Evolutionary conservation across 345 rosid genomes (phyloP), one percentile per base, ranked within the genome.

Genomic region (Eutrema heterophyllum): DNA sequence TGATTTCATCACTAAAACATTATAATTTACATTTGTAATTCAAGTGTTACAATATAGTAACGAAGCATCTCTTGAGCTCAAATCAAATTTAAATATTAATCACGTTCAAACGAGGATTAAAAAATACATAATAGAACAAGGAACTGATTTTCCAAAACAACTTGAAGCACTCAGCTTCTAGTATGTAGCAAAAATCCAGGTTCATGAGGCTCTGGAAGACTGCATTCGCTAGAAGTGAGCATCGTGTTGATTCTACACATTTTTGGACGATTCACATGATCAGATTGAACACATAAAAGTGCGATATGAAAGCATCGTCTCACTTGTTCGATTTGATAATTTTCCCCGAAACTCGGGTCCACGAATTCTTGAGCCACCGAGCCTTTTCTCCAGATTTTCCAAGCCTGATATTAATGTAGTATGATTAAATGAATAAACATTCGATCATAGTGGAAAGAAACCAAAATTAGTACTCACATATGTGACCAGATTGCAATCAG

Each of bases 271-370:
- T 30, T 38, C 12, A 26, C 26, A 14, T 76, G 85, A 59, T 86
- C 78, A 51, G 76, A 84, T 50, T 86, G 84, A 35, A 81, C 74
- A 44, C 90, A 86, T 45, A 84, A 38, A 33, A 86, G 65, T 0
- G 82, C 84, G 1, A 86, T 49, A 14, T 86, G 86, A n/a, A 84
- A 81, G 77, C 85, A 82, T 68, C 84, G 66, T 1, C 46, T 65
- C 6, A 79, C 79, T 78, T 82, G 76, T 26, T 64, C 73, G 15
- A 58, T 73, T 12, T 77, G 44, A 51, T 71, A 82, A 12, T 67
- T 63, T 39, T 54, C 65, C 3, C 5, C 7, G 1, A 83, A 18
- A 26, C 30, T 60, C 2, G 75, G 63, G 65, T 86, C 87, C 53
- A 83, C 1, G 8, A 83, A 59, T 35, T 78, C 63, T 69, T 61